A percentile compares a stretch with the other conserved stretches of the same genome.
Conservation (phyloP, 148 eudicot genomes). For the Talinum fruticosum region DNA sequence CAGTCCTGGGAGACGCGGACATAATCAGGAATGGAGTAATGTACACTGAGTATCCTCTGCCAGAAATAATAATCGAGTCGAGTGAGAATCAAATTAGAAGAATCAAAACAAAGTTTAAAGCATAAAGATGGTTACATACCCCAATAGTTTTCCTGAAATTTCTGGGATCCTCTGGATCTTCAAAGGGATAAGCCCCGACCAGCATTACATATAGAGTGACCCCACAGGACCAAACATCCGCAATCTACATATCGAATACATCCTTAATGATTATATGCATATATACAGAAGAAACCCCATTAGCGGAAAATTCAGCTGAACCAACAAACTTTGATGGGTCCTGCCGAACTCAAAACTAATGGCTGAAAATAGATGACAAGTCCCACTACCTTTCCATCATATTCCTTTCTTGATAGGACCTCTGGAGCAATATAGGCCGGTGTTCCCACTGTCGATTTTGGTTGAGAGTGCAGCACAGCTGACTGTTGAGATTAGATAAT, state of each 20-base stretch:
- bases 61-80: not conserved
- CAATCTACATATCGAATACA: slow-evolving; percentile 45
- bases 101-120: not conserved
- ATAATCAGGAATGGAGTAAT: slow-evolving; percentile 75
- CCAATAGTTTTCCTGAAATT: slow-evolving; percentile 69
- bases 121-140: slow-evolving; percentile 25
- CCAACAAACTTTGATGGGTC: slow-evolving; percentile 15
- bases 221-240: slow-evolving; percentile 98
- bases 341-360: not conserved
- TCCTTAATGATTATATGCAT: not conserved
- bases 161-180: slow-evolving; percentile 76
- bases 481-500: slow-evolving; percentile 34
- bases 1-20: slow-evolving; percentile 71
- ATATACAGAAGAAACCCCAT: not conserved
- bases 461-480: slow-evolving; percentile 71
- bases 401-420: slow-evolving; percentile 64
- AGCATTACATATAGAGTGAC: slow-evolving; percentile 83
- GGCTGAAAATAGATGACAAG: not conserved
- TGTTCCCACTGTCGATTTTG: slow-evolving; percentile 86
- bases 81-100: not conserved
- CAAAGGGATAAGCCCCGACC: slow-evolving; percentile 86
- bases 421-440: slow-evolving; percentile 89
- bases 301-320: not conserved
- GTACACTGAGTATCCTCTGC: slow-evolving; percentile 74
- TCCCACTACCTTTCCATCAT: slow-evolving; percentile 71